phyloP scores from a whole-genome alignment of 225 moss, liverwort and hornwort species.

The Polytrichum commune region DNA sequence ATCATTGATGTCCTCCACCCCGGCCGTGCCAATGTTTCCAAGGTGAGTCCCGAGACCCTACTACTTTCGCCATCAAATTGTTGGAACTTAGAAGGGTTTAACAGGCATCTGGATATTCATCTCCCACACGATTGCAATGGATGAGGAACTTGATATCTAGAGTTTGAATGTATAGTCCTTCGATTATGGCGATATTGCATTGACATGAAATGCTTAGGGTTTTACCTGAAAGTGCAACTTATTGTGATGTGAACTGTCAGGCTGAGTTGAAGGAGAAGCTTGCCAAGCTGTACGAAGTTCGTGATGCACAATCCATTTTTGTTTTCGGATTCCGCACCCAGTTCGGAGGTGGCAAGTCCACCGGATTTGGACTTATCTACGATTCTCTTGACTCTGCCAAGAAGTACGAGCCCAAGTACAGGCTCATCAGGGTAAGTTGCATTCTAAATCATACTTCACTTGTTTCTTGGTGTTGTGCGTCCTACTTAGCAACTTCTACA shows the following conservation, averaged over 20 bases:
- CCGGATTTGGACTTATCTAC: constrained; percentile 81
- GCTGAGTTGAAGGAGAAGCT: constrained; percentile 94
- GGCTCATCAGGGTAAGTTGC: constrained; percentile 32
- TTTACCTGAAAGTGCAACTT: too few relatives aligned
- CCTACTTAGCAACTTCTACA: too few relatives aligned
- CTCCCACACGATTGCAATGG: too few relatives aligned
- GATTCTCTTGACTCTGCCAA: constrained; percentile 87
- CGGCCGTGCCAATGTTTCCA: constrained; percentile 81
- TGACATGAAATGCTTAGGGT: not conserved
- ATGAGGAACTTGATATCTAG: too few relatives aligned
- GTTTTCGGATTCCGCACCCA: constrained; percentile 95
- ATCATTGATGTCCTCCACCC: constrained; percentile 85
- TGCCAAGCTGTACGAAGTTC: constrained; percentile 76
- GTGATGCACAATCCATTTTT: constrained; percentile 70
- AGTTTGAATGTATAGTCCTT: too few relatives aligned
- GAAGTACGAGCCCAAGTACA: constrained; percentile 92
- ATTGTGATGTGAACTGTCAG: constrained; percentile 15
- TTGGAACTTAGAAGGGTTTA: not conserved
- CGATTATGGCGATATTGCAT: not conserved
- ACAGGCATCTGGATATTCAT: not conserved
- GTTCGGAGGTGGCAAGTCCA: constrained; percentile 92
- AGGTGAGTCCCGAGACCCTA: constrained; percentile 36
- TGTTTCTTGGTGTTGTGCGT: not conserved
- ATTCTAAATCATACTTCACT: not conserved
- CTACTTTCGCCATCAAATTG: not conserved